These are phyloP conservation scores for Turnera subulata DNA, from an alignment of 345 rosid genomes.

Conservation along the genomic window DNA sequence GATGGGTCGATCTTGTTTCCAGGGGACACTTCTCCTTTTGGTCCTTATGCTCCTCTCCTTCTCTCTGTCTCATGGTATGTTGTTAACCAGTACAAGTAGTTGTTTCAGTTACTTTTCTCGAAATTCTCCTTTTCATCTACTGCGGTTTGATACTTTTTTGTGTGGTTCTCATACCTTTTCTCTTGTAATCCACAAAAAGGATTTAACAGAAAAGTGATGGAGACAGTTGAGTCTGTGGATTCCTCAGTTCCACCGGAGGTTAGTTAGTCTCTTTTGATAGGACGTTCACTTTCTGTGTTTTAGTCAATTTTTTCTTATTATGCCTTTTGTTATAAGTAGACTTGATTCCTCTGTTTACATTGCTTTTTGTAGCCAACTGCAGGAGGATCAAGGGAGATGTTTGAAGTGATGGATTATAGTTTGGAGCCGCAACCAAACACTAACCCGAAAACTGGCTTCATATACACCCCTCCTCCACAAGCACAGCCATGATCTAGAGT, in stretches of 20 bases:
- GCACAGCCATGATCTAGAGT: neutral
- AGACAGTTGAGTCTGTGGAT: constrained; percentile 24
- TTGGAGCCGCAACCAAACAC: constrained; percentile 40
- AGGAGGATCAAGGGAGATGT: constrained; percentile 30
- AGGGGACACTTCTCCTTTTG: constrained; percentile 24
- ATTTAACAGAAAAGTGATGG: constrained; percentile 27
- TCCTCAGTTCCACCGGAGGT: constrained; percentile 15
- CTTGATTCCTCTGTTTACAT: too few species aligned
- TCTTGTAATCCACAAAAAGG: constrained; percentile 18
- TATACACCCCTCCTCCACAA: constrained; percentile 37
- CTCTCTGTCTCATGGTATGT: constrained; percentile 17
- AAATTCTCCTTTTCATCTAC: neutral
- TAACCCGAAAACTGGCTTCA: constrained; percentile 42
- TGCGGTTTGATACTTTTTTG: neutral
- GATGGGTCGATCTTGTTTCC: constrained; percentile 33
- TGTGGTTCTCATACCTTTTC: neutral
- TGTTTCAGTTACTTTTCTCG: too few species aligned
- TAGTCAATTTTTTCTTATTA: neutral
- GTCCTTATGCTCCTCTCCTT: constrained; percentile 29
- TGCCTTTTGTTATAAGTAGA: neutral
- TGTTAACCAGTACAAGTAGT: too few species aligned
- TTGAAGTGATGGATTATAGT: constrained; percentile 43
- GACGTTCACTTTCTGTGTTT: neutral
- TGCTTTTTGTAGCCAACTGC: constrained; percentile 25
- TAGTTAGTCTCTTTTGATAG: constrained; percentile 18